Base-by-base conservation (phyloP, 352 stramenopile species). In the Phytopythium delawarense region DNA sequence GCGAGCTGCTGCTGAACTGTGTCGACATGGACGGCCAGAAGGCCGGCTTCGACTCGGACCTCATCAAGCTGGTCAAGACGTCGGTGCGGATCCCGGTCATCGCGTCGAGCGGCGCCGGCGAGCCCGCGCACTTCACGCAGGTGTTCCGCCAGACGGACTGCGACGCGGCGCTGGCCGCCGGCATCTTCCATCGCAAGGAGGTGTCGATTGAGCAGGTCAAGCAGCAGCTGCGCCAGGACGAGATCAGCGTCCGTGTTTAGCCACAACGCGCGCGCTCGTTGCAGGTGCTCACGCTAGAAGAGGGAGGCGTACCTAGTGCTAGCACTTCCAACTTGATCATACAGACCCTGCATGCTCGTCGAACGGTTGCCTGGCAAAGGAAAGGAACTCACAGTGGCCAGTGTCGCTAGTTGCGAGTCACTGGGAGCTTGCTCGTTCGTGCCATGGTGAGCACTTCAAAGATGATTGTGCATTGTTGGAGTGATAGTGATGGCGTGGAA, bases 11-110 rank as follows among this genome's bases (percentile, higher is more conserved):
- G 77, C 75, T 99, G 9, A 99, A 99, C 72, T 99, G 96, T 68
- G 98, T 99, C 61, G 97, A 99, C 74, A 99, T 98, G 90, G 97
- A 99, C 74, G 97, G 97, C 37, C 96, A 99, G 64, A 91, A 96
- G 66, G 83, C 87, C 35, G 94, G 98, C 2, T 97, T 96, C 57
- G 81, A 85, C 39, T 42, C 87, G 37, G 74, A 87, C 49, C 63
- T 94, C 46, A 72, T 92, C 21, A 61, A 65, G 56, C 71, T 91
- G 8, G 85, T 92, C 37, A 92, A 92, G 68, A 72, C 78, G 21
- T 86, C 94, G 30, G 96, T 99, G 51, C 87, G 76, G 15, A 99
- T 99, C 63, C 97, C 97, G 2, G 96, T 99, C 8, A 96, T 99
- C 79, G 97, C 97, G 13, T 99, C 94, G 56, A 99, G 94, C 65